Evolutionary conservation across 2,329 filamentous ascomycete species (phyloP).

Genomic region (Exophiala calicioides): DNA sequence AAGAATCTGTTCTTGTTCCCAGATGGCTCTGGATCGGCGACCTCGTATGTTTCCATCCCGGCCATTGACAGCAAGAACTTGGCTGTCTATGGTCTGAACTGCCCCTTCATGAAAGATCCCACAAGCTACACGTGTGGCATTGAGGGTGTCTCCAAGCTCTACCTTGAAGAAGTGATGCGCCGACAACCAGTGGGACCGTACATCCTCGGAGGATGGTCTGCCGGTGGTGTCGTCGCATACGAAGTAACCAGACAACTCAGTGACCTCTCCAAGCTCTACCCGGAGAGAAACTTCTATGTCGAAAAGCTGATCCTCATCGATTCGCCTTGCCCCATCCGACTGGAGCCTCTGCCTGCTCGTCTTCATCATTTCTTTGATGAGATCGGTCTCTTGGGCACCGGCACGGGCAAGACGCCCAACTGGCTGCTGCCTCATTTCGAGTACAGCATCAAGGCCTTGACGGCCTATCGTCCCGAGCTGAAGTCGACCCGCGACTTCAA

Average conservation of each 20-base stretch:
- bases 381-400: constrained; percentile 50
- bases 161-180: constrained; percentile 34
- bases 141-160: constrained; percentile 34
- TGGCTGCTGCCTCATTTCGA: constrained; percentile 56
- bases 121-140: constrained; percentile 34
- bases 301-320: constrained; percentile 64
- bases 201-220: constrained; percentile 41
- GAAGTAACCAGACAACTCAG: constrained; percentile 36
- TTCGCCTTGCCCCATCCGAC: constrained; percentile 63
- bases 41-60: constrained; percentile 48
- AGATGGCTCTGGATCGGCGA: constrained; percentile 50
- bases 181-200: constrained; percentile 43
- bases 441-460: constrained; percentile 51
- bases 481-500: constrained; percentile 35
- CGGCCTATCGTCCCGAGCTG: constrained; percentile 43
- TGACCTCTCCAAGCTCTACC: constrained; percentile 27
- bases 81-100: constrained; percentile 47
- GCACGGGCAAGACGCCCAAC: constrained; percentile 45
- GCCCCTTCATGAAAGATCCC: constrained; percentile 46
- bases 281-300: constrained; percentile 43
- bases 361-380: constrained; percentile 53
- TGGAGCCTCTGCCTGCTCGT: constrained; percentile 64
- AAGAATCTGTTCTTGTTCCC: constrained; percentile 47
- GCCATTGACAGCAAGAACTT: constrained; percentile 41
- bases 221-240: constrained; percentile 42